A percentile compares a stretch with the other conserved stretches of the same genome.
Evolutionary conservation across 192 early-diverging fungal genomes (phyloP).

Genomic region (Coemansia javaensis): DNA sequence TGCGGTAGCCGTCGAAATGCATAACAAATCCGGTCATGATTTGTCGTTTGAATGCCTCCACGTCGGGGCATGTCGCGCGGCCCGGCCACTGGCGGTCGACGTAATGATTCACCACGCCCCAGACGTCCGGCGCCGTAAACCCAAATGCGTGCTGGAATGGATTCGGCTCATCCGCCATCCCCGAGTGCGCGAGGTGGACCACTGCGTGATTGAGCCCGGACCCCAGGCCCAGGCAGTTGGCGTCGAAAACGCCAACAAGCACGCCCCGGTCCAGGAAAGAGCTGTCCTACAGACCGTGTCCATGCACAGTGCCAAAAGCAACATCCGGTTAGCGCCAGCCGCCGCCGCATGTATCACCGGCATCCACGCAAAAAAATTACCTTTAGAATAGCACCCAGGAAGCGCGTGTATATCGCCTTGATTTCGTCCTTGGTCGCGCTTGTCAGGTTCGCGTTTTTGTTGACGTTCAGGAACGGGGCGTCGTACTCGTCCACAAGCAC

Average conservation of each 20-base stretch:
- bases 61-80: not conserved
- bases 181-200: not conserved
- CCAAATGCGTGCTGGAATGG: slow-evolving; percentile 11
- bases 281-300: not conserved
- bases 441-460: not conserved
- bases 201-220: slow-evolving; percentile 4
- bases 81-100: not conserved
- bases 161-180: not conserved
- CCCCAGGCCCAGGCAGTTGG: not conserved
- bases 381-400: not conserved
- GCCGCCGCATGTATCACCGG: not conserved
- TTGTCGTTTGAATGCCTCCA: not conserved
- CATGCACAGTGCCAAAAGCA: too few relatives aligned
- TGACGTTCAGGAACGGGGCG: not conserved
- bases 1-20: slow-evolving; percentile 6
- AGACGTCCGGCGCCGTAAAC: slow-evolving; percentile 1
- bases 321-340: too few relatives aligned
- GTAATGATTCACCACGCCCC: not conserved
- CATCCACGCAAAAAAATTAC: not conserved
- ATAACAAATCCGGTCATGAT: not conserved
- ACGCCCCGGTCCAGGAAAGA: not conserved
- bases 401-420: not conserved
- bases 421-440: too few relatives aligned
- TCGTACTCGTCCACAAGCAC: not conserved
- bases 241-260: slow-evolving; percentile 4